A percentile compares a stretch with the other conserved stretches of the same genome.
These are phyloP conservation scores for Teratosphaeria pseudoeucalypti DNA, from an alignment of 2,329 filamentous ascomycete genomes.

Conservation along the genomic window DNA sequence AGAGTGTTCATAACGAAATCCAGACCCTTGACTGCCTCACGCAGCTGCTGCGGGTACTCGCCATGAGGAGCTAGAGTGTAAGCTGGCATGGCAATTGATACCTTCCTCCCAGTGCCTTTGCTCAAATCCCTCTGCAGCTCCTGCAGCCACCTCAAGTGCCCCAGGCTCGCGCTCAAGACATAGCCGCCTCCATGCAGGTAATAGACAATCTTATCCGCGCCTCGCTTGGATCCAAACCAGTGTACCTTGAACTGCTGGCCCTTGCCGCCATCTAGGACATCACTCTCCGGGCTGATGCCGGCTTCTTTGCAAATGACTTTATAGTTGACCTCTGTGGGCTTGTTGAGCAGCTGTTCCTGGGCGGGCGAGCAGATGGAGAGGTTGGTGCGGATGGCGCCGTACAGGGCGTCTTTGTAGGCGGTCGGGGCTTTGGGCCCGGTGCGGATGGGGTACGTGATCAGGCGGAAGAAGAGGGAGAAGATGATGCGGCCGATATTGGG, in stretches of 20 bases:
- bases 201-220: conserved; percentile 32
- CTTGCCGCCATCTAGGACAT: conserved; percentile 31
- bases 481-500: conserved; percentile 17
- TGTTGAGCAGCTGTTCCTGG: conserved; percentile 21
- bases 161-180: conserved; percentile 35
- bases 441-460: conserved; percentile 27
- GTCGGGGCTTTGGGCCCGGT: conserved; percentile 18
- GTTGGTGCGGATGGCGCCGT: conserved; percentile 15
- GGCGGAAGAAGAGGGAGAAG: conserved; percentile 22
- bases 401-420: conserved; percentile 19
- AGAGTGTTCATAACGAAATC: conserved; percentile 31
- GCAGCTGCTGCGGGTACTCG: conserved; percentile 39
- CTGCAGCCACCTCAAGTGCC: conserved; percentile 40
- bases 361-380: conserved; percentile 9
- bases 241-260: conserved; percentile 27
- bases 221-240: conserved; percentile 33
- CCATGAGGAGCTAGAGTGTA: conserved; percentile 46
- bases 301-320: conserved; percentile 25
- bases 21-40: conserved; percentile 37
- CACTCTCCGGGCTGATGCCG: conserved; percentile 28
- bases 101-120: conserved; percentile 26
- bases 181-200: conserved; percentile 49
- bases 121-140: conserved; percentile 34
- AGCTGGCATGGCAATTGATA: conserved; percentile 43
- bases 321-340: conserved; percentile 26